These are phyloP conservation scores for Adansonia madagascariensis DNA, from an alignment of 441 rosid genomes.

Conservation along the genomic window DNA sequence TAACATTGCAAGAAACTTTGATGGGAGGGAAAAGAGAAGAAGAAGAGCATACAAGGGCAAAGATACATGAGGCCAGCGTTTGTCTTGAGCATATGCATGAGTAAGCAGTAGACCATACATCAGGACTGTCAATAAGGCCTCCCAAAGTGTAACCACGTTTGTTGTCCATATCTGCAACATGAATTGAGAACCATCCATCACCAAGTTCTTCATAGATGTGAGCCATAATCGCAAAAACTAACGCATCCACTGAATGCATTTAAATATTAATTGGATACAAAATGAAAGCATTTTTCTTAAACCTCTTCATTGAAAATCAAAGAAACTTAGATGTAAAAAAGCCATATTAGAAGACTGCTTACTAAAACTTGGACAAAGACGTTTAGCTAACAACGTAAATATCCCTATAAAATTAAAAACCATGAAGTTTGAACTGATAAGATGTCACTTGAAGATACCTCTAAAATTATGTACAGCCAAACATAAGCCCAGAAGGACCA, in stretches of 20 bases:
- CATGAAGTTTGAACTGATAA: slow-evolving; percentile 20
- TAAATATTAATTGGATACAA: neutral
- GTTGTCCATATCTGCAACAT: slow-evolving; percentile 86
- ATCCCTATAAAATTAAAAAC: slow-evolving; percentile 3
- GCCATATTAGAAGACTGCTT: neutral
- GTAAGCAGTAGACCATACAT: slow-evolving; percentile 70
- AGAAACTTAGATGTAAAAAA: neutral
- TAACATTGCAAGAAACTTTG: slow-evolving; percentile 17
- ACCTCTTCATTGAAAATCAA: neutral
- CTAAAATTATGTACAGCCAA: slow-evolving; percentile 88
- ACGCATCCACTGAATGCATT: neutral
- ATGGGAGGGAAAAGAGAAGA: slow-evolving; percentile 20
- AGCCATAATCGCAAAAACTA: neutral
- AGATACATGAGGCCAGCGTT: slow-evolving; percentile 89
- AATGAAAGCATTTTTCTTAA: slow-evolving; percentile 10
- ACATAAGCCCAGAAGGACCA: slow-evolving; percentile 99
- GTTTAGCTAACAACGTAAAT: neutral
- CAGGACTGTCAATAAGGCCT: slow-evolving; percentile 83
- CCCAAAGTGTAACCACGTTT: slow-evolving; percentile 77
- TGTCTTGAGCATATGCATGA: slow-evolving; percentile 96
- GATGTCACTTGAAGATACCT: slow-evolving; percentile 51
- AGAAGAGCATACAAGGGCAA: slow-evolving; percentile 66
- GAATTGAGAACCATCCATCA: slow-evolving; percentile 21
- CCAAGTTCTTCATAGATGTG: slow-evolving; percentile 6
- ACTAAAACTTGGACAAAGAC: neutral